Evolutionary conservation across 306 rosid genomes (phyloP).

Genomic region (Corylus heterophylla): DNA sequence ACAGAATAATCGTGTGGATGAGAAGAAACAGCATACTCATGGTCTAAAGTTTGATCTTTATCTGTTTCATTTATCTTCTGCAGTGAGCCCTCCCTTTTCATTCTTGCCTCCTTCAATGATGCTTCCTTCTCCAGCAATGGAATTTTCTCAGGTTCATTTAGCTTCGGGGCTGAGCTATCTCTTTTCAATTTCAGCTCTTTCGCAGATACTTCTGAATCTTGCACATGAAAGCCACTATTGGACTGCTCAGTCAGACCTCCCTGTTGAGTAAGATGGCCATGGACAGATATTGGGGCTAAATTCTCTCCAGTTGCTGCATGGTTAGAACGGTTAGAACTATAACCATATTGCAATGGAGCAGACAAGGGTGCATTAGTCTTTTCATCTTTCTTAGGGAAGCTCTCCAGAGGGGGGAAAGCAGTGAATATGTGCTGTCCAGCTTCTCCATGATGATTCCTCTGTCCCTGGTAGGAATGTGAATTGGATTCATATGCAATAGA

Average conservation of each 20-base stretch:
- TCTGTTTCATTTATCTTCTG: constrained; percentile 42
- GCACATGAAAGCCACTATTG: constrained; percentile 27
- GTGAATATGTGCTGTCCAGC: constrained; percentile 43
- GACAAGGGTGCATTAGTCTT: constrained; percentile 28
- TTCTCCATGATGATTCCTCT: constrained; percentile 43
- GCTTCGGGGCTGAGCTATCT: constrained; percentile 20
- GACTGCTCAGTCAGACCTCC: constrained; percentile 30
- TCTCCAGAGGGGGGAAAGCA: constrained; percentile 25
- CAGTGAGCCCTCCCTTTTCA: constrained; percentile 41
- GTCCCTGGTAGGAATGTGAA: constrained; percentile 45
- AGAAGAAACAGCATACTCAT: constrained; percentile 31
- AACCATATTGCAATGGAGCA: constrained; percentile 34
- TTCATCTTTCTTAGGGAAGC: constrained; percentile 35
- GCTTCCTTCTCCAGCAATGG: constrained; percentile 32
- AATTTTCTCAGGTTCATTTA: constrained; percentile 29
- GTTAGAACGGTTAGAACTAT: constrained; percentile 22
- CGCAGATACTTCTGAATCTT: constrained; percentile 28
- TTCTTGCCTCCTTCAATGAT: constrained; percentile 33
- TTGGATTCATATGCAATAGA: constrained; percentile 52
- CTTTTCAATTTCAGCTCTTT: constrained; percentile 32
- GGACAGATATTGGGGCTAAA: constrained; percentile 14
- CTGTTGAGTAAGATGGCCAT: constrained; percentile 30
- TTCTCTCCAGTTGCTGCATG: constrained; percentile 34
- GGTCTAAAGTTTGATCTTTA: constrained; percentile 25
- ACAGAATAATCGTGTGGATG: constrained; percentile 29